A percentile compares a stretch with the other conserved stretches of the same genome.
Evolutionary conservation across 2,329 filamentous ascomycete genomes (phyloP).

Genomic region (Cytospora paraplurivora): DNA sequence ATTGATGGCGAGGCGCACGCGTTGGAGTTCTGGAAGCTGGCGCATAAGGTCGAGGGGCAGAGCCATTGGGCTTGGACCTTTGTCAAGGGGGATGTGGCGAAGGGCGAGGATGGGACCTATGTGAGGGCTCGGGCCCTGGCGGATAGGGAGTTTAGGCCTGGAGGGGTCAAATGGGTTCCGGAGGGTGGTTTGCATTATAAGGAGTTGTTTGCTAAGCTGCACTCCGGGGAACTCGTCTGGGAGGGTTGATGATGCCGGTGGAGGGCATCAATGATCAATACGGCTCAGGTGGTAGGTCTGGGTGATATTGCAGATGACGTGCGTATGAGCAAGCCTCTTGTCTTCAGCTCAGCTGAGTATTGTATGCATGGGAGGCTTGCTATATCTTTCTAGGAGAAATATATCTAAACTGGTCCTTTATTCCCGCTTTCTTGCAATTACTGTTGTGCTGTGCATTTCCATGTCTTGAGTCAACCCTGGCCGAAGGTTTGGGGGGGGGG

Average conservation of each 20-base stretch:
- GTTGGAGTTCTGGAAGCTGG: conserved; percentile 23
- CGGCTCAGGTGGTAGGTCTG: too few relatives aligned
- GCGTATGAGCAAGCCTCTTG: too few relatives aligned
- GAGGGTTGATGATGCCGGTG: not conserved
- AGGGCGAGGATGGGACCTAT: conserved; percentile 9
- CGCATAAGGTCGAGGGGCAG: conserved; percentile 20
- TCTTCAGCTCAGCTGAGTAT: too few relatives aligned
- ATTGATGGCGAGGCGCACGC: conserved; percentile 18
- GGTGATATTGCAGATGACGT: too few relatives aligned
- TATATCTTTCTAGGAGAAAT: too few relatives aligned
- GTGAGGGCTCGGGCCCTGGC: not conserved
- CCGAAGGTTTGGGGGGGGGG: too few relatives aligned
- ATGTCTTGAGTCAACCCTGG: too few relatives aligned
- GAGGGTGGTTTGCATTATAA: conserved; percentile 1
- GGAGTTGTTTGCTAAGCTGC: not conserved
- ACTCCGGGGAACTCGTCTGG: not conserved
- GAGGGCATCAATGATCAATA: too few relatives aligned
- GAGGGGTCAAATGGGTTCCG: not conserved
- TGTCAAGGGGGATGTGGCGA: conserved; percentile 8
- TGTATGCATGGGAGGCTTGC: too few relatives aligned
- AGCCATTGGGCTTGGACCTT: conserved; percentile 22
- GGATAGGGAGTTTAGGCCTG: conserved; percentile 13
- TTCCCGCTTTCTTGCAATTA: too few relatives aligned
- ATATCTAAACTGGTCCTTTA: too few relatives aligned
- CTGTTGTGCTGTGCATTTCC: too few relatives aligned